phyloP scores from a whole-genome alignment of 2,329 filamentous ascomycete species.

The Byssothecium circinans region DNA sequence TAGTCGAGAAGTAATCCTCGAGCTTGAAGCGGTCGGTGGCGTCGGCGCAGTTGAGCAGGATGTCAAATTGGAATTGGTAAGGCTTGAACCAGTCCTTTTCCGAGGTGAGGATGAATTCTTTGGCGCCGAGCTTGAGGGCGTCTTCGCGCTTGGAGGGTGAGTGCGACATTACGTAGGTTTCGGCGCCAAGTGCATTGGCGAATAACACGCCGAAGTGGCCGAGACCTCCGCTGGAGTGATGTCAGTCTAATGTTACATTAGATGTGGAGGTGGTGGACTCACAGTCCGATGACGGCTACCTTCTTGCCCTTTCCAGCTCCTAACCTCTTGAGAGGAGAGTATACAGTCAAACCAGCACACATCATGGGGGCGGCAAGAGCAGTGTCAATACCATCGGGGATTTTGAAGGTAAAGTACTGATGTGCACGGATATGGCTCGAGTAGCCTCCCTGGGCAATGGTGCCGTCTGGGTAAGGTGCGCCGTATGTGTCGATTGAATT shows the following conservation, averaged over 20 bases:
- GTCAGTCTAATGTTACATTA: not conserved
- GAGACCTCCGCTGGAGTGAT: slow-evolving; percentile 47
- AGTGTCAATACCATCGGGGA: slow-evolving; percentile 69
- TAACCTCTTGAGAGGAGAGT: slow-evolving; percentile 74
- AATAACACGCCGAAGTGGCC: slow-evolving; percentile 55
- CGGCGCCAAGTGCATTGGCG: slow-evolving; percentile 59
- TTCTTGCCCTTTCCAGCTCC: slow-evolving; percentile 77
- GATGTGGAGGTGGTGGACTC: slow-evolving; percentile 20
- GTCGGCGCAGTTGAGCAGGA: slow-evolving; percentile 75
- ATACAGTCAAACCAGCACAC: slow-evolving; percentile 81
- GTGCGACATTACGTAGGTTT: slow-evolving; percentile 64
- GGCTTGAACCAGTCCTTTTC: slow-evolving; percentile 61
- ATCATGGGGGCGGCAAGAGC: slow-evolving; percentile 74
- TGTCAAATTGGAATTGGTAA: slow-evolving; percentile 66
- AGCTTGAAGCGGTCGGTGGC: slow-evolving; percentile 70
- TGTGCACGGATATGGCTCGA: slow-evolving; percentile 70
- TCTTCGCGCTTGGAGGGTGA: slow-evolving; percentile 62
- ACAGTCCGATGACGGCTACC: slow-evolving; percentile 71
- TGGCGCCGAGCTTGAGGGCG: slow-evolving; percentile 61
- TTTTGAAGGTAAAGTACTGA: slow-evolving; percentile 75
- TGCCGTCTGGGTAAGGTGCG: slow-evolving; percentile 57
- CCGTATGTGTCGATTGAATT: slow-evolving; percentile 55
- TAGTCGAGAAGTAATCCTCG: slow-evolving; percentile 70
- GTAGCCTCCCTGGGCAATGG: slow-evolving; percentile 68
- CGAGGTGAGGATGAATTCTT: slow-evolving; percentile 61